Percentiles rank a stretch among this genome's conserved stretches.
Conservation (phyloP, 2,329 filamentous ascomycete genomes). For the Karstenula rhodostoma region DNA sequence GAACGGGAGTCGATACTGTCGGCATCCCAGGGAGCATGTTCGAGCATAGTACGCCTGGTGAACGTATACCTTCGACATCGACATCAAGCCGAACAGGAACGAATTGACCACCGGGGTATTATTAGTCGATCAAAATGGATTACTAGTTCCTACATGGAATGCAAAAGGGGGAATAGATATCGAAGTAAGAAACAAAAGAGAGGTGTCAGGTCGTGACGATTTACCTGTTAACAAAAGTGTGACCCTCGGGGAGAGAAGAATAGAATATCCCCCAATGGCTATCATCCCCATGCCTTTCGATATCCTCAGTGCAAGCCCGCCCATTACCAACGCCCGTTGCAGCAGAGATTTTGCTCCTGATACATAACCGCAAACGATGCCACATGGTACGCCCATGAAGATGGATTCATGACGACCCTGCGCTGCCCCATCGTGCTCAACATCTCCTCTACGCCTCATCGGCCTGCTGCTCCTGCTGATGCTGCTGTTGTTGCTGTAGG, state of each 20-base stretch:
- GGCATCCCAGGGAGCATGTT: no score
- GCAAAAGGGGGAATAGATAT: slow-evolving; percentile 52
- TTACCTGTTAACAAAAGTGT: slow-evolving; percentile 35
- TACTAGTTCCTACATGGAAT: slow-evolving; percentile 52
- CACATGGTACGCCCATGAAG: slow-evolving; percentile 19
- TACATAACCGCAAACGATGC: slow-evolving; percentile 6
- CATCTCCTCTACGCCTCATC: slow-evolving; percentile 39
- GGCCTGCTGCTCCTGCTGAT: slow-evolving; percentile 43
- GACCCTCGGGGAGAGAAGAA: slow-evolving; percentile 41
- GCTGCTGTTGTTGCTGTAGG: slow-evolving; percentile 41
- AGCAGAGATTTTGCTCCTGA: slow-evolving; percentile 35
- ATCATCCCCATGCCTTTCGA: slow-evolving; percentile 32
- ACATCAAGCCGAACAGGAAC: background rate
- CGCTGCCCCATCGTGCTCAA: slow-evolving; percentile 16
- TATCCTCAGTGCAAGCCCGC: slow-evolving; percentile 39
- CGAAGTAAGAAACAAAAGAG: slow-evolving; percentile 52
- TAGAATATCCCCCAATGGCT: slow-evolving; percentile 29
- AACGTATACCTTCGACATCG: no score
- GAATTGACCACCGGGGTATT: slow-evolving; percentile 38
- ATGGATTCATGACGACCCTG: slow-evolving; percentile 18
- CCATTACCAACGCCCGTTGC: slow-evolving; percentile 46
- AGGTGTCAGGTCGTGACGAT: slow-evolving; percentile 45
- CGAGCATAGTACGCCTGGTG: no score
- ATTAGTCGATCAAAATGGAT: slow-evolving; percentile 48
- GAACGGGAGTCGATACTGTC: no score